Evolutionary conservation across 2,329 filamentous ascomycete species (phyloP), one percentile per base, ranked within the genome.

Genomic region (Botrytis galanthina): DNA sequence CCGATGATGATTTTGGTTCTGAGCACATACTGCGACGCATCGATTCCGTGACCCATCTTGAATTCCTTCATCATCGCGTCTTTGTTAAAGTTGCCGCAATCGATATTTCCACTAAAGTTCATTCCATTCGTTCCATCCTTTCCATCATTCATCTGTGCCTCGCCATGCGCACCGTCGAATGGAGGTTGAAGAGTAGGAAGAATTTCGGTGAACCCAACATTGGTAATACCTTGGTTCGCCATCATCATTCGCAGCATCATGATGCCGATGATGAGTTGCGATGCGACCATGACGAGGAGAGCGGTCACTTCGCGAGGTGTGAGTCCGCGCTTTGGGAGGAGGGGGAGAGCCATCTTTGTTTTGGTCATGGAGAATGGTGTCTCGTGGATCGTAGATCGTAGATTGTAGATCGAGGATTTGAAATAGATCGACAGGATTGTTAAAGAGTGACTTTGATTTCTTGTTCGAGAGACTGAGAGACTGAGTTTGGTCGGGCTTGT

Each of bases 201-300:
- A 8, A 26, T 5, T 26, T 32, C 18, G 1, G 37, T 5, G 3
- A 69, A 4, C 0, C 26, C 37, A 2, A 57, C 22, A 3, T 6
- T n/a, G 12, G 2, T 29, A 0, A 10, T 7, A 16, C 6, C 10
- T 1, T 37, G 6, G 7, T n/a, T n/a, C 3, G 6, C 7, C 3
- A 57, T 16, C 66, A 69, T 59, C 10, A 42, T 32, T 2, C 22
- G 48, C 0, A 57, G n/a, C 66, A 69, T 32, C 18, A 57, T 9
- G 6, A 32, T 1, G 0, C 35, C 51, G 16, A 59, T 7, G 51
- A 69, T 16, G 10, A 69, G 35, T 57, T 69, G 66, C 0, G 48
- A 37, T 1, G 18, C 37, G 10, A 57, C 48, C 35, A 69, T 42
- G 9, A 57, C 14, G 66, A 69, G 37, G 26, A 57, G n/a, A 10